Evolutionary conservation across 106 monocot genomes (phyloP).

Genomic region (Phalaenopsis aphrodite): DNA sequence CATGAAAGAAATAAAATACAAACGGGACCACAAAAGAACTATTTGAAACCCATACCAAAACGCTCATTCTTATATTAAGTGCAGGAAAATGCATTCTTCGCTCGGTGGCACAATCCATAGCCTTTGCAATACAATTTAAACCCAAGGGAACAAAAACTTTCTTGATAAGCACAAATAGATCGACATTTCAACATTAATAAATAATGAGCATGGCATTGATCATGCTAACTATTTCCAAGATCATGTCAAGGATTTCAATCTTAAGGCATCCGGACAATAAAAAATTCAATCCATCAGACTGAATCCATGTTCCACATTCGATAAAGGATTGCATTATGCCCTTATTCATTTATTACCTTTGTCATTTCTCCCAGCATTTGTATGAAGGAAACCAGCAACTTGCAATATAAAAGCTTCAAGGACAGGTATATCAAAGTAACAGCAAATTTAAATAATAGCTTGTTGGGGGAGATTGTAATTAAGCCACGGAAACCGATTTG

Average conservation of each 20-base stretch:
- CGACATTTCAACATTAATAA: background rate
- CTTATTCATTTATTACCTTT: background rate
- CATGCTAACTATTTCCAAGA: background rate
- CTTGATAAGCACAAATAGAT: background rate
- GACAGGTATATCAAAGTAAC: background rate
- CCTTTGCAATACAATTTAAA: background rate
- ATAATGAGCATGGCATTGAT: background rate
- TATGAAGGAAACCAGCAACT: background rate
- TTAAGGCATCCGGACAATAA: background rate
- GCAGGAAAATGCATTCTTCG: background rate
- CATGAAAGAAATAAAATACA: background rate
- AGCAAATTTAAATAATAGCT: background rate
- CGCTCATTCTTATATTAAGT: background rate
- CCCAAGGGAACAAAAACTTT: background rate
- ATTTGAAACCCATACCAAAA: background rate
- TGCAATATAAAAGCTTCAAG: background rate
- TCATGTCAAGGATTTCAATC: background rate
- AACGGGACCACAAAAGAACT: background rate
- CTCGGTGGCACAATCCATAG: background rate
- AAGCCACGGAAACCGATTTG: too few relatives aligned
- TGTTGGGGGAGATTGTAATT: too few relatives aligned
- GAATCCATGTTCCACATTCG: background rate
- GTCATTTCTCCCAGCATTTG: background rate
- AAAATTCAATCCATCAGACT: background rate
- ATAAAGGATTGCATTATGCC: background rate